These are phyloP conservation scores for Euphrasia arctica DNA, from an alignment of 305 asterid genomes.

Conservation along the genomic window DNA sequence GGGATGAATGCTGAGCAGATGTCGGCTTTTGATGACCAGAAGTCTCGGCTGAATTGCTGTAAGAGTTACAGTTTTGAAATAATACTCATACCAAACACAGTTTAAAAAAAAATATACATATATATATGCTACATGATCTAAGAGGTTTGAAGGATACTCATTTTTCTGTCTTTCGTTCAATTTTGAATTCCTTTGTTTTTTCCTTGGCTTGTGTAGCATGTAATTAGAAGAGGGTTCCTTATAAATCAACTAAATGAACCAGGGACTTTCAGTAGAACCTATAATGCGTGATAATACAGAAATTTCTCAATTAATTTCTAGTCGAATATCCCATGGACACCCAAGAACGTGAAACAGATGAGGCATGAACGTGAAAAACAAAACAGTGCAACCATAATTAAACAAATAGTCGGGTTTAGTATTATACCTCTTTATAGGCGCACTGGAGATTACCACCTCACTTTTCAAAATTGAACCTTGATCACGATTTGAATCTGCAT, in stretches of 20 bases:
- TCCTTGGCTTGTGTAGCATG: not conserved
- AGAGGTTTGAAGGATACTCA: too few relatives aligned
- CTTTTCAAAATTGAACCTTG: slow-evolving; percentile 43
- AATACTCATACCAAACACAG: slow-evolving; percentile 21
- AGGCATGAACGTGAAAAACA: too few relatives aligned
- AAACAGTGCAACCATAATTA: not conserved
- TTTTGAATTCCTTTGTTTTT: not conserved
- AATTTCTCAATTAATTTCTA: not conserved
- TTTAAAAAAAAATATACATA: not conserved
- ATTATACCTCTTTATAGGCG: slow-evolving; percentile 55
- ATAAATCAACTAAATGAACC: not conserved
- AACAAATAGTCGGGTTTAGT: slow-evolving; percentile 6
- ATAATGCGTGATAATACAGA: slow-evolving; percentile 6
- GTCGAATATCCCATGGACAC: slow-evolving; percentile 1
- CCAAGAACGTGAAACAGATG: not conserved
- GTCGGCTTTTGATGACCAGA: slow-evolving; percentile 49
- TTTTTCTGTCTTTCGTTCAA: slow-evolving; percentile 5
- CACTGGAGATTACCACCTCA: slow-evolving; percentile 41
- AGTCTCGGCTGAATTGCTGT: slow-evolving; percentile 36
- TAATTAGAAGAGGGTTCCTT: not conserved
- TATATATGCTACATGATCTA: not conserved
- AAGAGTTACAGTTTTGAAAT: slow-evolving; percentile 18
- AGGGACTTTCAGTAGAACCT: slow-evolving; percentile 14
- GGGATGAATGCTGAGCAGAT: slow-evolving; percentile 40
- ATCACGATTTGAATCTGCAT: slow-evolving; percentile 49